Evolutionary conservation across 192 early-diverging fungal species (phyloP).

Genomic region (Spizellomyces punctatus): DNA sequence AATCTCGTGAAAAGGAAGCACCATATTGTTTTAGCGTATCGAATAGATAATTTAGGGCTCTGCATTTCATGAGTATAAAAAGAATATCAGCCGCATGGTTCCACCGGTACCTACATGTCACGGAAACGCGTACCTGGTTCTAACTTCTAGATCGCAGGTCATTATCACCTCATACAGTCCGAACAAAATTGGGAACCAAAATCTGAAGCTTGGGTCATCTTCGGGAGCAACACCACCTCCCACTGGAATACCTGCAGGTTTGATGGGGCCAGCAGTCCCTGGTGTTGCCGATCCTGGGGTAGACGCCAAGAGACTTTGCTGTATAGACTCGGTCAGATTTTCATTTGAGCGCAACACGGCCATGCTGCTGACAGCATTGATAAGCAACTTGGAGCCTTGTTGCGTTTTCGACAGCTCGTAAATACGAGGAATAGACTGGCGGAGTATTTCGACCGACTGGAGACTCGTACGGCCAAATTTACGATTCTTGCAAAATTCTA

Average conservation of each 20-base stretch:
- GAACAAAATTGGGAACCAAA: slow-evolving; percentile 87
- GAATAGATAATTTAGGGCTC: slow-evolving; percentile 83
- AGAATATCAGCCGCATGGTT: slow-evolving; percentile 5
- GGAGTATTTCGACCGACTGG: slow-evolving; percentile 55
- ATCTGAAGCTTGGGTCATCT: slow-evolving; percentile 57
- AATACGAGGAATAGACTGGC: slow-evolving; percentile 48
- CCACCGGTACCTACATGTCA: too few species aligned
- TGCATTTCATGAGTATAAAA: slow-evolving; percentile 20
- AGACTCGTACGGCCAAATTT: slow-evolving; percentile 69
- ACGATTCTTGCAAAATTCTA: slow-evolving; percentile 69
- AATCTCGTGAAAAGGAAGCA: slow-evolving; percentile 65
- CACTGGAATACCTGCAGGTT: not conserved
- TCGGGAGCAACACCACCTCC: slow-evolving; percentile 19
- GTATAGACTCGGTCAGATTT: slow-evolving; percentile 30
- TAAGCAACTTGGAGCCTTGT: slow-evolving; percentile 28
- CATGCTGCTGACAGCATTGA: slow-evolving; percentile 14
- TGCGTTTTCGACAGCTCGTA: slow-evolving; percentile 48
- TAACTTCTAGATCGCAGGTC: slow-evolving; percentile 90
- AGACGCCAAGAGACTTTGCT: slow-evolving; percentile 15
- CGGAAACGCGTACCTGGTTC: slow-evolving; percentile 55
- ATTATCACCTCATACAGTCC: slow-evolving; percentile 88
- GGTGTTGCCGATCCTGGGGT: slow-evolving; percentile 21
- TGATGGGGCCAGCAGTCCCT: not conserved
- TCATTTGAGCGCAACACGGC: slow-evolving; percentile 28
- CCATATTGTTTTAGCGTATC: slow-evolving; percentile 81